Base-by-base conservation (phyloP, 495 filamentous ascomycete species). In the Tetracladium marchalianum region DNA sequence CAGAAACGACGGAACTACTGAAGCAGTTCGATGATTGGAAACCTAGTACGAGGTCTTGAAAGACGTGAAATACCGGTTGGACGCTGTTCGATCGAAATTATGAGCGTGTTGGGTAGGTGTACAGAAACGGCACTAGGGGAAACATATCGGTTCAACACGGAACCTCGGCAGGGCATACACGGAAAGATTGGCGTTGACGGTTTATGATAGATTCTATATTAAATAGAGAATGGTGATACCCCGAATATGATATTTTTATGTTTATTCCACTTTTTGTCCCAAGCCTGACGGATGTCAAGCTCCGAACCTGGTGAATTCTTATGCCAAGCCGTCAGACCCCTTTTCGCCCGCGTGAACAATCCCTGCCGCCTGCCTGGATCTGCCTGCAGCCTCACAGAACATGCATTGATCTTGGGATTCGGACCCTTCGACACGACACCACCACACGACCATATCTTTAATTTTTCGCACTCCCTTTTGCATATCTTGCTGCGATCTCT, bases 11-110 rank as follows among this genome's bases (percentile, higher is more conserved):
- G 43, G 82, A 90, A 55, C 65, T 98, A 35, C 67, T 98, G 11
- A 71, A 71, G 54, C 82, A 94, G 56, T 98, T 96, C 63, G 89
- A 98, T 60, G 80, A 87, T 37, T 98, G 92, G 92, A 87, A 84
- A 59, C 92, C 92, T 7, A 70, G 71, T 0, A 92, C 75, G 9
- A 97, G 67, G 83, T 82, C 31, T 66, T 98, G 44, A 95, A 87
- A 63, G 92, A 98, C 69, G 92, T 98, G 31, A 95, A 92, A 60
- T 98, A 93, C 61, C 75, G 92, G 53, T 67, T 98, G 35, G 92
- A 98, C 70, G 90, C 84, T 7, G 90, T 98, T 38, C 71, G 86
- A 53, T 89, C 84, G 5, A 93, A 87, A 62, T 66, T 92, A 27
- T 95, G 54, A 60, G 57, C 22, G 22, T 3, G 22, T 34, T 32